These are phyloP conservation scores for Extremus antarcticus DNA, from an alignment of 495 filamentous ascomycete genomes.

Conservation along the genomic window DNA sequence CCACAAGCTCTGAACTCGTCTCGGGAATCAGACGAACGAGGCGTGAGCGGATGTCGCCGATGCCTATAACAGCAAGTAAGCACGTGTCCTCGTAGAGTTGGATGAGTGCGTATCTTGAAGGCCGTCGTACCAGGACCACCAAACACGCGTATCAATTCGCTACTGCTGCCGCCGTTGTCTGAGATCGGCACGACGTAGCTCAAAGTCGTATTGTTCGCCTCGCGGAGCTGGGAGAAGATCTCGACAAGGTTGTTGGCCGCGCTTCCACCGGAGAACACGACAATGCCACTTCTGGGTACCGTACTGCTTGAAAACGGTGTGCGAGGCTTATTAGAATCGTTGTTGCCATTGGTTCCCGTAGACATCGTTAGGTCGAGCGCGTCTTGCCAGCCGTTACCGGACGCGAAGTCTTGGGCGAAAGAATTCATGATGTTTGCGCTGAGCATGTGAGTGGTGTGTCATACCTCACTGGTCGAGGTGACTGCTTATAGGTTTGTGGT, in stretches of 20 bases:
- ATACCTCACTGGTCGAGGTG: neutral
- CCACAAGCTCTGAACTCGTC: constrained; percentile 48
- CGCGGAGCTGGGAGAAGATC: constrained; percentile 66
- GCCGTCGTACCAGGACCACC: constrained; percentile 59
- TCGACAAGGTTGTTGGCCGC: constrained; percentile 91
- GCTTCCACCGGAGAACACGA: constrained; percentile 80
- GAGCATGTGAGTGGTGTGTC: too few species aligned
- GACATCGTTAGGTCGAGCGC: neutral
- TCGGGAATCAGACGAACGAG: constrained; percentile 81
- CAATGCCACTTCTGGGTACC: constrained; percentile 44
- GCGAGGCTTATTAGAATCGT: neutral
- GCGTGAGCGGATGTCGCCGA: constrained; percentile 34
- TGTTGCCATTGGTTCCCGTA: neutral
- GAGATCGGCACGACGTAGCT: constrained; percentile 85
- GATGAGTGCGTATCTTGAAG: neutral
- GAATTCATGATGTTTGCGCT: neutral
- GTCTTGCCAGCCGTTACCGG: constrained; percentile 1
- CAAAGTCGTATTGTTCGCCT: constrained; percentile 56
- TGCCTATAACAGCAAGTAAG: constrained; percentile 3
- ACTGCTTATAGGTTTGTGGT: neutral
- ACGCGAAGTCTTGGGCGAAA: neutral
- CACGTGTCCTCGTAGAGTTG: neutral
- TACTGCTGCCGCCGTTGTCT: constrained; percentile 89
- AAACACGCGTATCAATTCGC: constrained; percentile 84
- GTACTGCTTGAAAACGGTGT: neutral